These are phyloP conservation scores for Penicillium maclennaniae DNA, from an alignment of 495 filamentous ascomycete genomes.

Conservation along the genomic window DNA sequence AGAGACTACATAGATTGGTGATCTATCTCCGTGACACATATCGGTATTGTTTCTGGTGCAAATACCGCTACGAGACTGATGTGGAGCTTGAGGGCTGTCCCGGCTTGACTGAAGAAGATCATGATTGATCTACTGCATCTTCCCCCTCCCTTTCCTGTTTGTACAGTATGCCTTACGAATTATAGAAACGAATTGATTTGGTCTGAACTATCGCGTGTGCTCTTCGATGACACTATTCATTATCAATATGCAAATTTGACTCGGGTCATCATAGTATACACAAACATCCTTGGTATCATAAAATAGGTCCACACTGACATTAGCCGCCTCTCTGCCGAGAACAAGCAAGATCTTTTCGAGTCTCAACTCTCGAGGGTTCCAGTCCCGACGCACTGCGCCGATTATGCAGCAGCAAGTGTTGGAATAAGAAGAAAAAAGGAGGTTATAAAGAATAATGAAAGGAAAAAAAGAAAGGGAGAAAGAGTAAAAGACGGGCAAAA, in stretches of 20 bases:
- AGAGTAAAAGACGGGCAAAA: not conserved
- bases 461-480: conserved; percentile 4
- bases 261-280: conserved; percentile 24
- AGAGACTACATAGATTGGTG: conserved; percentile 63
- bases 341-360: not conserved
- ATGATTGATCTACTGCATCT: conserved; percentile 60
- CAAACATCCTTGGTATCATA: conserved; percentile 26
- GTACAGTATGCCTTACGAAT: conserved; percentile 4
- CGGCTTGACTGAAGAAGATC: conserved; percentile 85
- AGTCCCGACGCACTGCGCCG: conserved; percentile 10
- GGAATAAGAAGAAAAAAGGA: conserved; percentile 1
- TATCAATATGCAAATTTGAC: conserved; percentile 16
- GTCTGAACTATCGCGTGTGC: not conserved
- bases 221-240: conserved; percentile 2
- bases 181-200: not conserved
- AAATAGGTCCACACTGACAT: conserved; percentile 8
- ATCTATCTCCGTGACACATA: conserved; percentile 63
- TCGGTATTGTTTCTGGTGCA: conserved; percentile 97
- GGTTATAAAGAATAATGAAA: not conserved
- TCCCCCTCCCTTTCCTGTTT: not conserved
- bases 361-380: not conserved
- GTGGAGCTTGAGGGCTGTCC: conserved; percentile 81
- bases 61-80: conserved; percentile 64
- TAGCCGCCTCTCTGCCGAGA: conserved; percentile 1
- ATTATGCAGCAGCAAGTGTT: conserved; percentile 9